A percentile compares a stretch with the other conserved stretches of the same genome.
Conservation (phyloP, 2,329 filamentous ascomycete species). For the Monilinia polystroma region DNA sequence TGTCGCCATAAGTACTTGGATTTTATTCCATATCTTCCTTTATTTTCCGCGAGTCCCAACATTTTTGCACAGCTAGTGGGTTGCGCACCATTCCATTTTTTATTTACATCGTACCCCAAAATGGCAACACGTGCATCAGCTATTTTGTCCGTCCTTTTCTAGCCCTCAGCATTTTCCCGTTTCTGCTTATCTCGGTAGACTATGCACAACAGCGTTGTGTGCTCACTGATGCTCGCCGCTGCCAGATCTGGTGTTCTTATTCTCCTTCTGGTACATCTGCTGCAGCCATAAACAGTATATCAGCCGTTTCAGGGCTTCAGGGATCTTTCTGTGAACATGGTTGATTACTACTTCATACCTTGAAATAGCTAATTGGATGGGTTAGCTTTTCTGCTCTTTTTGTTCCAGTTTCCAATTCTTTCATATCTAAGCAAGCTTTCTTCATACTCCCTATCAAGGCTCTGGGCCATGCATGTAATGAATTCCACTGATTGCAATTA, state of each 20-base stretch:
- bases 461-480: background rate
- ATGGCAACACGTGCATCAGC: background rate
- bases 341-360: background rate
- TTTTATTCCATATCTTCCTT: background rate
- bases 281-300: background rate
- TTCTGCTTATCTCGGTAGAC: too few species aligned
- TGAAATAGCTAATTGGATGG: too few species aligned
- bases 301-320: background rate
- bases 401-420: background rate
- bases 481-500: background rate
- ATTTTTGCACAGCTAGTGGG: background rate
- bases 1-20: slow-evolving; percentile 41
- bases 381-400: background rate
- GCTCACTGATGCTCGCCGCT: too few species aligned
- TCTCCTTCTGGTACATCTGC: background rate
- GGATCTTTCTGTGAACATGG: background rate
- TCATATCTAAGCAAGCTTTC: background rate
- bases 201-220: background rate
- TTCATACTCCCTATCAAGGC: background rate
- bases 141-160: background rate
- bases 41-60: background rate
- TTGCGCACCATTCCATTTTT: background rate
- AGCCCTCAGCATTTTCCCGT: background rate
- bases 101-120: accelerated
- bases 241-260: background rate